phyloP scores from a whole-genome alignment of 768 basidiomycete genomes.

The Ephemerocybe angulata region DNA sequence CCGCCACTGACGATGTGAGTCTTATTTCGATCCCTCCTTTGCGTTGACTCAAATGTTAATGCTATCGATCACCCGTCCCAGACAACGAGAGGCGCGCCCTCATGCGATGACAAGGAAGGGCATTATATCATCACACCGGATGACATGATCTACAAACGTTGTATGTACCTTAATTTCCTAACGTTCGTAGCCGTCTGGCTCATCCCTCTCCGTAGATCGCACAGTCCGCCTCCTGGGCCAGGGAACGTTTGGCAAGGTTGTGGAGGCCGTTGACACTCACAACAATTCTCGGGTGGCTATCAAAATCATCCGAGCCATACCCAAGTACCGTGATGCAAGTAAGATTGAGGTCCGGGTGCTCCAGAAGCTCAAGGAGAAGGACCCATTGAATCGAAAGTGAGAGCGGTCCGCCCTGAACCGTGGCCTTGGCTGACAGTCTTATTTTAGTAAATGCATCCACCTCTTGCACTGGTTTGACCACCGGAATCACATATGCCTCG shows the following conservation, averaged over 20 bases:
- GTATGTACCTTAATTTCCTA: slow-evolving; percentile 44
- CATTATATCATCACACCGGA: slow-evolving; percentile 95
- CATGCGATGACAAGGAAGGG: slow-evolving; percentile 97
- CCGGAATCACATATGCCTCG: slow-evolving; percentile 95
- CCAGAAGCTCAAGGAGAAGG: slow-evolving; percentile 83
- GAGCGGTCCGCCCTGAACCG: slow-evolving; percentile 31
- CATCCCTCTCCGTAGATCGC: slow-evolving; percentile 59
- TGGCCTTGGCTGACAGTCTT: slow-evolving; percentile 12
- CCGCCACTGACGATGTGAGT: slow-evolving; percentile 66
- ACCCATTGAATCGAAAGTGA: slow-evolving; percentile 85
- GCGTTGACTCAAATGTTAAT: slow-evolving; percentile 20
- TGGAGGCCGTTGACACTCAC: slow-evolving; percentile 82
- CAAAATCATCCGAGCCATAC: slow-evolving; percentile 98
- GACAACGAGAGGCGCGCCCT: slow-evolving; percentile 61
- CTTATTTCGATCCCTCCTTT: slow-evolving; percentile 12
- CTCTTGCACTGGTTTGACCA: slow-evolving; percentile 93
- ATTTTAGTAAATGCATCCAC: slow-evolving; percentile 93
- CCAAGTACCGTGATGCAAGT: slow-evolving; percentile 97
- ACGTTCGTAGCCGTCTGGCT: slow-evolving; percentile 13
- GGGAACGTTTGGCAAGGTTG: slow-evolving; percentile 98
- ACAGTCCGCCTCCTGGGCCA: slow-evolving; percentile 90
- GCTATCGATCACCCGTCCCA: slow-evolving; percentile 31
- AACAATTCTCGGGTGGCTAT: slow-evolving; percentile 83
- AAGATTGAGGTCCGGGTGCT: slow-evolving; percentile 97
- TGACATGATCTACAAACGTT: slow-evolving; percentile 83